phyloP scores from a whole-genome alignment of 106 monocot species.

The Chionographis japonica region DNA sequence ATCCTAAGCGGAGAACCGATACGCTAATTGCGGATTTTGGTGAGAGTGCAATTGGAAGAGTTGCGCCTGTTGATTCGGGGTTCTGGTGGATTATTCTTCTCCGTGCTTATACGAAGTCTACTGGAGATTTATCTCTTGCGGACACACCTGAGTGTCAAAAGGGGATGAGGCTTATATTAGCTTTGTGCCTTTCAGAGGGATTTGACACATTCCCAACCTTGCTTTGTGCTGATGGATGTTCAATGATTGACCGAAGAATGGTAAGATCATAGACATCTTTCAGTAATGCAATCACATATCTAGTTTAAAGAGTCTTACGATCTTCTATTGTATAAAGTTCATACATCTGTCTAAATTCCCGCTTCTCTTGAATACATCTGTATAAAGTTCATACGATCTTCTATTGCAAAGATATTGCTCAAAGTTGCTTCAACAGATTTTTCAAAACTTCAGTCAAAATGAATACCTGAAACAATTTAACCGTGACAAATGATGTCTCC shows the following conservation, averaged over 20 bases:
- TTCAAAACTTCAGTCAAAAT: too few species aligned
- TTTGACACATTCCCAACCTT: slow-evolving; percentile 52
- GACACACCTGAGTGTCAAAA: slow-evolving; percentile 43
- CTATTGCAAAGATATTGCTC: too few species aligned
- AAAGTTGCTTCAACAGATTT: too few species aligned
- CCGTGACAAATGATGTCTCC: too few species aligned
- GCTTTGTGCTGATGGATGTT: slow-evolving; percentile 56
- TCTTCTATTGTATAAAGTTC: too few species aligned
- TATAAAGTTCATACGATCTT: too few species aligned
- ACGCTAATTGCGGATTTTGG: slow-evolving; percentile 49
- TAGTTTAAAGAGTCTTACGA: too few species aligned
- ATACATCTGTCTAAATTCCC: too few species aligned
- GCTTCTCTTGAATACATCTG: too few species aligned
- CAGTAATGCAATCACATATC: neutral
- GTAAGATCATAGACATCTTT: slow-evolving; percentile 18
- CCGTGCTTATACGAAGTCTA: slow-evolving; percentile 51
- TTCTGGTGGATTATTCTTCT: slow-evolving; percentile 61
- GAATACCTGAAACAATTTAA: too few species aligned
- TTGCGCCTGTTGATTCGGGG: slow-evolving; percentile 55
- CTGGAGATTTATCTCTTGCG: slow-evolving; percentile 44
- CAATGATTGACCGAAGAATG: slow-evolving; percentile 60
- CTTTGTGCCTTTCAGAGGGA: slow-evolving; percentile 45
- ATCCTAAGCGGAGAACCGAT: slow-evolving; percentile 29
- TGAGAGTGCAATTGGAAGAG: slow-evolving; percentile 58
- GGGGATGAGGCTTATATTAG: slow-evolving; percentile 53